These are phyloP conservation scores for Steccherinum ochraceum DNA, from an alignment of 768 basidiomycete genomes.

Conservation along the genomic window DNA sequence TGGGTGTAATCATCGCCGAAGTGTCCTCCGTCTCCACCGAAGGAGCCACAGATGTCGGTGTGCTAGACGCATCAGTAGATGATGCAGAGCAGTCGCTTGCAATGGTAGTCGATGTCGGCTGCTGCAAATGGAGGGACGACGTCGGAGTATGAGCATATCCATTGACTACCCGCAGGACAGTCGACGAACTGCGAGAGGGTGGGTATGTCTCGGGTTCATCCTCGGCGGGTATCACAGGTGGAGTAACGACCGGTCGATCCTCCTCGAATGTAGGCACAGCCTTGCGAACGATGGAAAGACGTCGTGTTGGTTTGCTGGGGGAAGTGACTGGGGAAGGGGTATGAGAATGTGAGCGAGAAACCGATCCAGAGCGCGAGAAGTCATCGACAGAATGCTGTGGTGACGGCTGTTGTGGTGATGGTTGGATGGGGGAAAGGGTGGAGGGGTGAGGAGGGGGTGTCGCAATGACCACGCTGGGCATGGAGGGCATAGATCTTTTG, in stretches of 20 bases:
- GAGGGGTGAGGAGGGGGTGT: constrained; percentile 20
- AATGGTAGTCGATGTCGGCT: not conserved
- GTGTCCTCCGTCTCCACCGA: not conserved
- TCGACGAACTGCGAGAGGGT: not conserved
- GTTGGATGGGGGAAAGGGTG: constrained; percentile 1
- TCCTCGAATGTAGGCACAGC: constrained; percentile 16
- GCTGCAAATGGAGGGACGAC: not conserved
- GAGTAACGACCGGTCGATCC: not conserved
- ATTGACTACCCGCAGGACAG: not conserved
- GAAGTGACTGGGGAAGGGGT: not conserved
- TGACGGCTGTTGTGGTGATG: not conserved
- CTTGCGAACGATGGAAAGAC: constrained; percentile 16
- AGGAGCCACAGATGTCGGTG: not conserved
- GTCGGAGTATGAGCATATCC: not conserved
- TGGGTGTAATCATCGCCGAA: not conserved
- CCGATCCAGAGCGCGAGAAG: not conserved
- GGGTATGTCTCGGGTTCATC: not conserved
- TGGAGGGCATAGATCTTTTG: constrained; percentile 8
- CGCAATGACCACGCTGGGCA: constrained; percentile 27
- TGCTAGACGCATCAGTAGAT: not conserved
- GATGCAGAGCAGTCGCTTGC: not conserved
- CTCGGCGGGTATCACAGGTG: not conserved
- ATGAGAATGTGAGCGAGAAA: not conserved
- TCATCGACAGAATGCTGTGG: not conserved
- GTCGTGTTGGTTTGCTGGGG: constrained; percentile 7